Percentiles rank a stretch among this genome's conserved stretches.
Conservation (phyloP, 192 early-diverging fungal genomes). For the Entomortierella chlamydospora region DNA sequence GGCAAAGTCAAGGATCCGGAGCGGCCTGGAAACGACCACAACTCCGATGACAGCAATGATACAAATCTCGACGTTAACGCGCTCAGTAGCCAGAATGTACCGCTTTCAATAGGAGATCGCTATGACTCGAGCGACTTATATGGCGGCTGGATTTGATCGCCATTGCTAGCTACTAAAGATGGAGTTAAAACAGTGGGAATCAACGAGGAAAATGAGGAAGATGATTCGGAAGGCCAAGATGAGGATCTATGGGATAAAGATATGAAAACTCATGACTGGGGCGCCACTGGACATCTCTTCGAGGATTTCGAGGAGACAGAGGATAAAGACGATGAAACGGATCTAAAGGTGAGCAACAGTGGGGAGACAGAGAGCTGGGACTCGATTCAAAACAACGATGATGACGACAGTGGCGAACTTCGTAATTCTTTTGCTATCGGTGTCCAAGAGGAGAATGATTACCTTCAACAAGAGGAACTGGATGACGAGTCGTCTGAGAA, state of each 20-base stretch:
- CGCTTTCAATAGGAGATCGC: neutral
- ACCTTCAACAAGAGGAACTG: neutral
- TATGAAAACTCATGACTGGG: conserved; percentile 37
- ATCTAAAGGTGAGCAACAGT: neutral
- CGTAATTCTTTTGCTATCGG: neutral
- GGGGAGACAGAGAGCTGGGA: conserved; percentile 7
- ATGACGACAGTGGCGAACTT: neutral
- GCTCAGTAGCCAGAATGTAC: conserved; percentile 15
- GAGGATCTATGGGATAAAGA: conserved; percentile 42
- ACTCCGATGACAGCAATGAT: neutral
- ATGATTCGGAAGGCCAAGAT: conserved; percentile 9
- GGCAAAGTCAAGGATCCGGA: conserved; percentile 6
- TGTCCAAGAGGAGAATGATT: neutral
- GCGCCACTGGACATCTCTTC: conserved; percentile 23
- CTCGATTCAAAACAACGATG: neutral
- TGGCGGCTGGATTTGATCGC: conserved; percentile 36
- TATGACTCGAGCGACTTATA: conserved; percentile 9
- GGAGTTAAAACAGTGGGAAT: neutral
- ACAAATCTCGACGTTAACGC: conserved; percentile 2
- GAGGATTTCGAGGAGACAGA: conserved; percentile 22
- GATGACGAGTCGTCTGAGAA: conserved; percentile 15
- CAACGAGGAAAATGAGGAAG: conserved; percentile 4
- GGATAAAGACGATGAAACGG: neutral
- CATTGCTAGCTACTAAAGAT: neutral
- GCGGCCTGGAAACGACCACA: neutral